Base-by-base conservation (phyloP, 805 yeast species). In the Saccharomycopsis olivae region DNA sequence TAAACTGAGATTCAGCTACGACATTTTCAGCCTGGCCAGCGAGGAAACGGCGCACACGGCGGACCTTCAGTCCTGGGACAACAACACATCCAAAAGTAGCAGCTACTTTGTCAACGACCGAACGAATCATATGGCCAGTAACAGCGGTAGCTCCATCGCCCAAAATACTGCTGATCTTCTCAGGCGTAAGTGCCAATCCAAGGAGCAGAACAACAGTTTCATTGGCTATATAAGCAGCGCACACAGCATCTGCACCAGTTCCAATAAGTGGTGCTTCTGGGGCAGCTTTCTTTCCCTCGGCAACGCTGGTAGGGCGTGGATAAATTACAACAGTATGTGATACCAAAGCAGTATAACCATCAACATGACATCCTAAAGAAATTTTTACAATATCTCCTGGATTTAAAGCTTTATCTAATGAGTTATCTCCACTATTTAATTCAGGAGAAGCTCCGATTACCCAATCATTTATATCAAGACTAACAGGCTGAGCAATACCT, bases 1-100 rank as follows among this genome's bases (percentile, higher is more conserved):
- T 88, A 62, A 82, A 84, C 49, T 85, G 95, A 55, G 78, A 73
- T 64, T 89, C 98, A 29, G 88, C 89, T 48, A 87, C 92, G 40
- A 87, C 66, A 56, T 87, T 92, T 55, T 86, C 94, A 44, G 88
- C 79, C 66, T 92, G 98, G 39, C 98, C 98, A 29, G 95, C 94
- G 55, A 92, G 73, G 53, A 89, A 92, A 56, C 97, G 75, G 66
- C 95, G 75, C 43, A 88, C 71, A 59, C 96, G 74, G 64, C 98
- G 80, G 32, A 92, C 83, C 57, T 85, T 78, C 17, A 96, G 84
- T 0, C 95, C 95, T 23, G 97, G 97, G 28, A 84, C 86, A 40
- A 92, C 86, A 43, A 68, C 68, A 66, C 95, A 86, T 57, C 81
- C 75, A 63, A 78, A 92, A 1, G 80, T 66, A 43, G 70, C 71